phyloP scores from a whole-genome alignment of 23 red algal genomes.

The Gracilaria domingensis region DNA sequence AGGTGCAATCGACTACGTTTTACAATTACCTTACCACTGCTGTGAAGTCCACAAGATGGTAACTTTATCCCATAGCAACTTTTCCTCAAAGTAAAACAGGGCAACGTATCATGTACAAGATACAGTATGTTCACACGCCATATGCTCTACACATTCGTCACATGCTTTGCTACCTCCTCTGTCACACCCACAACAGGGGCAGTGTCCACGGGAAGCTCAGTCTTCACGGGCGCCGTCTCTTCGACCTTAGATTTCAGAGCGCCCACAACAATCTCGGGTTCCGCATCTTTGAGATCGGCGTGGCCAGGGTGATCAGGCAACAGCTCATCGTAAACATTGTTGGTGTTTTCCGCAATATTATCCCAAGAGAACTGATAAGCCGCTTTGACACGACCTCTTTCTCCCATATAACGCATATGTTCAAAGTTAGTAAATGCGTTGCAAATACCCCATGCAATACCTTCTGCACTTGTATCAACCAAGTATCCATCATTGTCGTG shows the following conservation, averaged over 20 bases:
- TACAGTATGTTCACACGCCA: neutral
- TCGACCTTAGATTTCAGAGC: neutral
- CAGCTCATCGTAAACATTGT: conserved; percentile 92
- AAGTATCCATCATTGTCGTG: conserved; percentile 94
- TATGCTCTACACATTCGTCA: neutral
- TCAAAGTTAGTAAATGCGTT: conserved; percentile 87
- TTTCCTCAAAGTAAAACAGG: too few species aligned
- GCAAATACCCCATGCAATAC: conserved; percentile 92
- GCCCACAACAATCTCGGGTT: neutral
- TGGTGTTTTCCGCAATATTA: conserved; percentile 87
- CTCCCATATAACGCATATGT: conserved; percentile 88
- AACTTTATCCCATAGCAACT: too few species aligned
- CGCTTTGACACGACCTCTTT: conserved; percentile 88
- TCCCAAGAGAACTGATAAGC: conserved; percentile 93
- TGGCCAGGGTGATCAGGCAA: conserved; percentile 62
- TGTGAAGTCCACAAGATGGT: too few species aligned
- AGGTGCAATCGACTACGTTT: too few species aligned
- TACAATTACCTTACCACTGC: too few species aligned
- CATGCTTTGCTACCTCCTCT: neutral
- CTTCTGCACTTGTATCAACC: conserved; percentile 79
- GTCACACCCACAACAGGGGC: neutral
- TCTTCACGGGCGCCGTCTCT: too few species aligned
- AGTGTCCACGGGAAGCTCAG: neutral
- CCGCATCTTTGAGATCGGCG: neutral
- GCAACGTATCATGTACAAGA: neutral